These are phyloP conservation scores for Anisodus acutangulus DNA, from an alignment of 257 asterid genomes.

Conservation along the genomic window DNA sequence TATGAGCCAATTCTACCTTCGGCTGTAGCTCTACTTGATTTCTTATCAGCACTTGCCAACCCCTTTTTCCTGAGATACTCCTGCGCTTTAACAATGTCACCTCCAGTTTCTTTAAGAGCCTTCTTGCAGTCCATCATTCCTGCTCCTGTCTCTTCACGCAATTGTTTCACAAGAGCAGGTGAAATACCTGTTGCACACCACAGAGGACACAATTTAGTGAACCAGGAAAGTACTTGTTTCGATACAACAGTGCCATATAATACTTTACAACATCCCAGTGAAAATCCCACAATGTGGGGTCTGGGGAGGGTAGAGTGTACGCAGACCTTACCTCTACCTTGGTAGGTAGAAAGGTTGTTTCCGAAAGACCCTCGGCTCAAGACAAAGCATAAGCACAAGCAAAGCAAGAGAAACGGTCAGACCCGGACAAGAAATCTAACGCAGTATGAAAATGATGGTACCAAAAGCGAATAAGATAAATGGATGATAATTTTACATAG, in stretches of 20 bases:
- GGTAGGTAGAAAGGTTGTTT: too few relatives aligned
- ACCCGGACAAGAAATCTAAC: too few relatives aligned
- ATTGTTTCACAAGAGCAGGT: slow-evolving; percentile 89
- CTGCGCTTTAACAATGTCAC: slow-evolving; percentile 77
- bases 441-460: too few relatives aligned
- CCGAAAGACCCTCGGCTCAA: too few relatives aligned
- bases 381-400: too few relatives aligned
- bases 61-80: slow-evolving; percentile 95
- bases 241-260: not conserved
- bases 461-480: too few relatives aligned
- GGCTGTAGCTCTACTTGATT: slow-evolving; percentile 86
- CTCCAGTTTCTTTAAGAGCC: slow-evolving; percentile 82
- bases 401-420: too few relatives aligned
- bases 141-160: slow-evolving; percentile 95
- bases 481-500: not conserved
- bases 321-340: too few relatives aligned
- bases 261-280: too few relatives aligned
- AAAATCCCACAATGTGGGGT: too few relatives aligned
- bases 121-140: slow-evolving; percentile 99
- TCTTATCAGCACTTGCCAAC: slow-evolving; percentile 88
- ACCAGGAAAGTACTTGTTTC: not conserved
- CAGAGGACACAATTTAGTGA: slow-evolving; percentile 2
- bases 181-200: slow-evolving; percentile 67
- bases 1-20: slow-evolving; percentile 97
- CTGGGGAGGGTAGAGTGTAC: too few relatives aligned